Conservation (phyloP, 2,329 filamentous ascomycete species). For the Lachnellula subtilissima region DNA sequence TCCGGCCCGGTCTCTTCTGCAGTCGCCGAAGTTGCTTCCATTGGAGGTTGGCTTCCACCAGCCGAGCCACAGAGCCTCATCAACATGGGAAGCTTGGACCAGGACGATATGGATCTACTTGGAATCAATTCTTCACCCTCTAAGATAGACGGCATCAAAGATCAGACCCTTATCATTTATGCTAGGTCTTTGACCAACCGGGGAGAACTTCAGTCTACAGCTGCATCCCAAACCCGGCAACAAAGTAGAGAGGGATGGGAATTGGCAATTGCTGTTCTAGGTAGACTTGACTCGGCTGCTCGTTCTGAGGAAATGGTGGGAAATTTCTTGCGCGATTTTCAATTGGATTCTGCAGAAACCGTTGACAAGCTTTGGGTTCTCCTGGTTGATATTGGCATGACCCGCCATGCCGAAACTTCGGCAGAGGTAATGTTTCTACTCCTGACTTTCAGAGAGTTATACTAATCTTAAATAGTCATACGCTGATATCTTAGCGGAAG, state of each 20-base stretch:
- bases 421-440: conserved; percentile 62
- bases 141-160: conserved; percentile 64
- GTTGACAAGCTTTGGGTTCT: conserved; percentile 80
- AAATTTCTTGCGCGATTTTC: conserved; percentile 66
- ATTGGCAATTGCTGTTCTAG: conserved; percentile 75
- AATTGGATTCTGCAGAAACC: conserved; percentile 62
- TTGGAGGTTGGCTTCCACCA: conserved; percentile 75
- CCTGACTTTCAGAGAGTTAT: not conserved
- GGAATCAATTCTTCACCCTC: conserved; percentile 55
- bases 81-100: conserved; percentile 61
- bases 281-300: conserved; percentile 69
- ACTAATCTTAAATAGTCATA: conserved; percentile 60
- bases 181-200: conserved; percentile 59
- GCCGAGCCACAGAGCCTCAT: conserved; percentile 49
- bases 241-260: conserved; percentile 74
- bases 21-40: conserved; percentile 76
- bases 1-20: conserved; percentile 75
- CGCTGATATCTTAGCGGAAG: conserved; percentile 69
- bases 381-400: conserved; percentile 73
- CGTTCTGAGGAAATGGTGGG: conserved; percentile 70
- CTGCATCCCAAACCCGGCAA: conserved; percentile 21
- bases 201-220: conserved; percentile 33
- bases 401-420: conserved; percentile 71
- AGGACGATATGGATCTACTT: conserved; percentile 80
- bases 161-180: conserved; percentile 73